Base-by-base conservation (phyloP, 75 land plant genomes). In the Selaginella moellendorffii region DNA sequence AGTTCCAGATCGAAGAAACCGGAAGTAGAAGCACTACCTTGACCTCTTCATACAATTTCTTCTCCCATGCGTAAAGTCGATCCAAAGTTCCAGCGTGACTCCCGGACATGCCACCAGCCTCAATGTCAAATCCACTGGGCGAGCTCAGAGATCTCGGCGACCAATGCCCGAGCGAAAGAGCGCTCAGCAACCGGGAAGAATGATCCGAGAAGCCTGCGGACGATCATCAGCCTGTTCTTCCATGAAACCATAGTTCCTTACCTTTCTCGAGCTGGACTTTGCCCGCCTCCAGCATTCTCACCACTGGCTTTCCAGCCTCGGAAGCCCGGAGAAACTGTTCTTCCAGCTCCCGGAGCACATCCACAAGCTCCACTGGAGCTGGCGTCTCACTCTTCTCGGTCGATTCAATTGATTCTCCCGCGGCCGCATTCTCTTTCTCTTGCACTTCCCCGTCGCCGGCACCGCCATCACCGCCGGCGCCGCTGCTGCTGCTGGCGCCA, bases 41-140 rank as follows among this genome's bases (percentile, higher is more conserved):
- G 22, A 86, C 90, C 77, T 86, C 87, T 8, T 81, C 73, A 60
- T 84, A 86, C 18, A 86, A 78, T 66, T 83, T 86, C 62, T 86
- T 86, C 66, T 86, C 90, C 90, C 90, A 86, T 51, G 71, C 84
- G 67, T 74, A 83, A 30, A 86, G 54, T 60, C 78, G 72, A 27
- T 81, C 90, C 53, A 86, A 25, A 28, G 84, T 86, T 29, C 84
- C 81, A 29, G 78, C 80, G 29, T 86, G 90, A 60, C 88, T 77
- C 0, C 80, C 80, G 24, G 81, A 69, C 42, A 77, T 36, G 70
- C 76, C 72, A 54, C 78, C 65, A 26, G 71, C 69, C 5, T 5
- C 5, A 14, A 36, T 14, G 5, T 36, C 46, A 36, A 5, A 5
- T 14, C 46, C 46, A 5, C 46, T 36, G 10, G 46, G 46, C 14